Base-by-base conservation (phyloP, 176 grass and related monocot species). In the Triticum monococcum region DNA sequence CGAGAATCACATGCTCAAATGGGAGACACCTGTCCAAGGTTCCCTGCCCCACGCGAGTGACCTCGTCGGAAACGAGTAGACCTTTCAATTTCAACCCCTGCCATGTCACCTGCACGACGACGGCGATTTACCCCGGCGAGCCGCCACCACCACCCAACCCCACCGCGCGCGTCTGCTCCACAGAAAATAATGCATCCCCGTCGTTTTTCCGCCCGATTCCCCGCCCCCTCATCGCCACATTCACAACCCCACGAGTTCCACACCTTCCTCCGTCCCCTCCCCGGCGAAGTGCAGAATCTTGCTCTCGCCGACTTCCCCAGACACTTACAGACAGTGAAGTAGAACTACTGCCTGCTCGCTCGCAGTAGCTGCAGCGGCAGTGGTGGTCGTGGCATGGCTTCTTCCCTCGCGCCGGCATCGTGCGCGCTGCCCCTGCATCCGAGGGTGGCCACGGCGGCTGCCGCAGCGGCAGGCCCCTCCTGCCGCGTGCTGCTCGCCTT, bases 361-460 rank as follows among this genome's bases (percentile, higher is more conserved):
- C 17, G 33, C 61, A 9, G 66, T 4, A 36, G 86, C 48, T 35
- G 12, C 37, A 28, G 14, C 26, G 2, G 26, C 13, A 3, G 9
- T 3, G 1, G 80, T 8, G 22, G 24, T 30, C 33, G 70, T 78
- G 54, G 28, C 64, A 87, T 90, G 89, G 85, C 85, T 18, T 84
- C 89, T 11, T 87, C 89, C 41, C 4, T 90, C 17, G 74, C 80
- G 31, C 56, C 74, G 18, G 74, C 84, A 40, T 87, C 89, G 80
- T 90, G 80, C 80, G 84, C 75, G 57, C 66, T 87, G 43, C 66
- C 56, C 57, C 72, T 90, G 66, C 79, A 79, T 60, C 61, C 73
- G 18, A 75, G 79, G 30, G 84, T 59, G 12, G 46, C 46, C 45
- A 31, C 50, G 23, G 43, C 36, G 3, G 40, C 26, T 8, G 54